Percentiles rank a stretch among this genome's conserved stretches.
phyloP scores from a whole-genome alignment of 306 rosid species.

The Ammopiptanthus mongolicus region DNA sequence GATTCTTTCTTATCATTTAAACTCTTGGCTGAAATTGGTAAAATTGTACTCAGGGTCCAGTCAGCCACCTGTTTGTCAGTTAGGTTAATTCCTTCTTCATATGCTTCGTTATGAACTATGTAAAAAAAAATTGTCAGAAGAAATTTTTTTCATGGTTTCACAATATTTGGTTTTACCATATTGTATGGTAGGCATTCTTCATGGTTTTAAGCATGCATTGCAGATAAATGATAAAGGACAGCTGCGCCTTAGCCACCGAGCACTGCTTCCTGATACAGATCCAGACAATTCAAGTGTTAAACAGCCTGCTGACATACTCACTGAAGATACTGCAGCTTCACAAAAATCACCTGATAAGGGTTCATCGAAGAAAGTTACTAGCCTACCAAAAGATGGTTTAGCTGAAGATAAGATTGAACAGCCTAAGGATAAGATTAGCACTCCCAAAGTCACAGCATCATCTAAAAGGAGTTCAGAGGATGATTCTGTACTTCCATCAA shows the following conservation, averaged over 20 bases:
- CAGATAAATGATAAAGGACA: constrained; percentile 94
- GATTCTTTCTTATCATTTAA: neutral
- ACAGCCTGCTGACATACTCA: constrained; percentile 36
- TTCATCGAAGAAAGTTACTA: neutral
- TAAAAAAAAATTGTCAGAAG: neutral
- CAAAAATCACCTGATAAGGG: constrained; percentile 2
- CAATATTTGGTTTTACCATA: constrained; percentile 7
- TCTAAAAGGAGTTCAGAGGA: constrained; percentile 41
- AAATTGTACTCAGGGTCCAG: neutral
- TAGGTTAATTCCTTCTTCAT: neutral
- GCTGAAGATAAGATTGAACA: constrained; percentile 34
- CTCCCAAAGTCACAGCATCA: constrained; percentile 32
- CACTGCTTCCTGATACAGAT: constrained; percentile 71
- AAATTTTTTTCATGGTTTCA: neutral
- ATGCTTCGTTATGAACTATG: neutral
- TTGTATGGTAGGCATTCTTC: neutral
- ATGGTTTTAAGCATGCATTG: constrained; percentile 21
- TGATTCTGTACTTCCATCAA: constrained; percentile 40
- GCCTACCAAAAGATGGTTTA: constrained; percentile 18
- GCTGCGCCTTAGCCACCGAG: constrained; percentile 88
- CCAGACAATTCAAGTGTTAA: constrained; percentile 35
- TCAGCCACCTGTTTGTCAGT: neutral
- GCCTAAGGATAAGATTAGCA: constrained; percentile 29
- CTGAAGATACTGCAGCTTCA: constrained; percentile 9
- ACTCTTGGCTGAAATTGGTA: neutral